A percentile compares a stretch with the other conserved stretches of the same genome.
Conservation (phyloP, 2,329 filamentous ascomycete species). For the Zymoseptoria tritici region DNA sequence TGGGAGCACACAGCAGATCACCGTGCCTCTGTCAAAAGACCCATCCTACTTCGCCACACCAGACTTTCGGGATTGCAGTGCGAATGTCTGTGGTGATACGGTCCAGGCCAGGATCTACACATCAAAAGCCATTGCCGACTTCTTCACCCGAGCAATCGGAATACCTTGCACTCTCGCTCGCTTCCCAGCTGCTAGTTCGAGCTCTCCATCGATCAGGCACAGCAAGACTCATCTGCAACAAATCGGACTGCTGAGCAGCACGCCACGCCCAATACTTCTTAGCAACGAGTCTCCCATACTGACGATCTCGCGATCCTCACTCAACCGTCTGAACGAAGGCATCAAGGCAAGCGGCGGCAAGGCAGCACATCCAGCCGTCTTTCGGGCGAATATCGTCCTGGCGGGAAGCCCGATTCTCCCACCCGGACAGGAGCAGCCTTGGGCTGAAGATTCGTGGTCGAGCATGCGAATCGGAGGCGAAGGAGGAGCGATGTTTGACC, state of each 20-base stretch:
- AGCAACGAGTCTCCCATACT: constrained; percentile 94
- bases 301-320: constrained; percentile 69
- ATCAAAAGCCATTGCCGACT: constrained; percentile 57
- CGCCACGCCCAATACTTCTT: constrained; percentile 58
- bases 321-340: constrained; percentile 66
- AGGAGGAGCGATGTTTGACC: constrained; percentile 50
- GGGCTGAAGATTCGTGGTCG: constrained; percentile 74
- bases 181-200: constrained; percentile 59
- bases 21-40: constrained; percentile 59
- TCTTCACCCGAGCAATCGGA: constrained; percentile 69
- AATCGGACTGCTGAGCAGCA: constrained; percentile 6
- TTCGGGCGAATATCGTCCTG: constrained; percentile 82
- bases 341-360: constrained; percentile 59
- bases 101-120: constrained; percentile 66
- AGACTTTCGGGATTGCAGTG: constrained; percentile 34
- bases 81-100: constrained; percentile 76
- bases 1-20: constrained; percentile 31
- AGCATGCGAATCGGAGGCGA: constrained; percentile 54
- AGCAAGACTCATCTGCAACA: constrained; percentile 61
- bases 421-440: constrained; percentile 50
- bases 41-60: constrained; percentile 48
- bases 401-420: constrained; percentile 41
- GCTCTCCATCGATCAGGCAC: constrained; percentile 54
- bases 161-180: constrained; percentile 78
- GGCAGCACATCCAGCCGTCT: constrained; percentile 63